Percentiles rank a stretch among this genome's conserved stretches.
phyloP scores from a whole-genome alignment of 768 basidiomycete genomes.

The Serendipita indica region DNA sequence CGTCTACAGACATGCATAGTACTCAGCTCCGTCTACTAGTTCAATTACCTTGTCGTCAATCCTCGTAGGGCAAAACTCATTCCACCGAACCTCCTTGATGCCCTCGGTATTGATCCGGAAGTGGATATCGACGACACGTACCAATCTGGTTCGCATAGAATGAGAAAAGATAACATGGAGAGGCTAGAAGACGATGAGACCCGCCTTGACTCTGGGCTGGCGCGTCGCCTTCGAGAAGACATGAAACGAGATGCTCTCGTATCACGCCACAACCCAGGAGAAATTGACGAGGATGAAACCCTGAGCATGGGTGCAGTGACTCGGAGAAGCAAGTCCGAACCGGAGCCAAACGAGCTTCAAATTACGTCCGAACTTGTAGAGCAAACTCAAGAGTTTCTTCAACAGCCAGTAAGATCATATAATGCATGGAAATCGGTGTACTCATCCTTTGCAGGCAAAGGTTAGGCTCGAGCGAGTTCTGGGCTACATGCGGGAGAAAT shows the following conservation, averaged over 20 bases:
- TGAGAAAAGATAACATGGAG: neutral
- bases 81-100: constrained; percentile 49
- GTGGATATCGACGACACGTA: constrained; percentile 22
- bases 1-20: neutral
- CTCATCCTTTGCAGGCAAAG: constrained; percentile 36
- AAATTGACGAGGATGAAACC: constrained; percentile 23
- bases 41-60: constrained; percentile 70
- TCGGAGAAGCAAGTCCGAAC: constrained; percentile 13
- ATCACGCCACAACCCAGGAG: constrained; percentile 28
- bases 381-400: constrained; percentile 52
- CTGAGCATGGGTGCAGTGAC: constrained; percentile 11
- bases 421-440: neutral
- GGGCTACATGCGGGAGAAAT: constrained; percentile 53
- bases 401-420: constrained; percentile 36
- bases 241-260: constrained; percentile 64
- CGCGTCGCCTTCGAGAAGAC: constrained; percentile 44
- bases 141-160: constrained; percentile 13
- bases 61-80: constrained; percentile 48
- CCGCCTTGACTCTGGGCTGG: constrained; percentile 17
- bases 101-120: constrained; percentile 24
- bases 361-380: constrained; percentile 44
- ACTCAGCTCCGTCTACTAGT: constrained; percentile 32
- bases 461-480: constrained; percentile 55
- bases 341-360: constrained; percentile 21
- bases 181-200: constrained; percentile 10